Base-by-base conservation (phyloP, 1,139 yeast genomes). In the Debaryomyces sp. region DNA sequence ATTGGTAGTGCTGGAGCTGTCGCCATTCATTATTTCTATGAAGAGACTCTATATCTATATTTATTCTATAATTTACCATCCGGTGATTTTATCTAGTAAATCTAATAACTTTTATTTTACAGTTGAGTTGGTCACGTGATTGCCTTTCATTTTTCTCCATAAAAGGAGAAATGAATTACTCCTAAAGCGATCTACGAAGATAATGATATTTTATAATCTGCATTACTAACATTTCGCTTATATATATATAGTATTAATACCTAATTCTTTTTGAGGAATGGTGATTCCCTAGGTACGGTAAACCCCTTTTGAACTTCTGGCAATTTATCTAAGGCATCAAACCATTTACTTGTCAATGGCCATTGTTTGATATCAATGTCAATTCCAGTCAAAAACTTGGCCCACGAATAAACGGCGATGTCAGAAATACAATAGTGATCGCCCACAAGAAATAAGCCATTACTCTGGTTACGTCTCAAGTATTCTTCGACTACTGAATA, bases 391-490 rank as follows among this genome's bases (percentile, higher is more conserved):
- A 57, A 34, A 39, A 40, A 27, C 15, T 37, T 42, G 33, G 65
- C 63, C 81, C 80, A 77, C 3, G 80, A 70, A 50, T 67, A 73
- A 12, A 72, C 60, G 15, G 75, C 74, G 44, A 82, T 60, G 60
- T 84, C 89, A 12, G 85, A 85, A 56, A 80, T 64, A 24, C 82
- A 68, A 48, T 80, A 55, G 53, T 80, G 83, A 57, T 77, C 75
- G 33, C 88, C 87, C 38, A 82, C 88, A 13, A 84, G 64, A 62
- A 63, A 83, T 0, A 79, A 81, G 34, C 76, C 77, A 52, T 75
- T 79, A 45, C 64, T 62, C 32, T 57, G 46, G 51, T 67, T 70
- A 43, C 68, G 57, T 41, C 64, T 59, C 58, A 83, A 67, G 53
- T 78, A 73, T 32, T 66, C 71, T 52, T 83, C 85, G 48, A 77